Percentiles rank a stretch among this genome's conserved stretches.
phyloP scores from a whole-genome alignment of 1,284 basidiomycete genomes.

The Puccinia hordei region DNA sequence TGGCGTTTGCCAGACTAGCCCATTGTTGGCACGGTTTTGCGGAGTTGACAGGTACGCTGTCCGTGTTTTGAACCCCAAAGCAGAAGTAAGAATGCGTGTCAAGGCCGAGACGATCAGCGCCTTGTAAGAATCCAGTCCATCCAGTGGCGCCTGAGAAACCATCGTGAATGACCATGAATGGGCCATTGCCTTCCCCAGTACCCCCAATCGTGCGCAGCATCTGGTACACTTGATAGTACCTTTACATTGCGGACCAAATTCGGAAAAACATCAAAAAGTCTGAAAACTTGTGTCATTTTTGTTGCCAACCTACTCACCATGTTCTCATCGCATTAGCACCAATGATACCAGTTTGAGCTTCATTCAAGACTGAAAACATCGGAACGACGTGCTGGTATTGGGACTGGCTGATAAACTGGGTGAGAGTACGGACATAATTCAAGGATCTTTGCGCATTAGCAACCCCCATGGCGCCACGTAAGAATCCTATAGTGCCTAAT shows the following conservation, averaged over 20 bases:
- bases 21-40: conserved; percentile 55
- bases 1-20: conserved; percentile 55
- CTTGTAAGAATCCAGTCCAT: conserved; percentile 70
- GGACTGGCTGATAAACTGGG: conserved; percentile 58
- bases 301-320: conserved; percentile 15
- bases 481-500: conserved; percentile 59
- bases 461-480: conserved; percentile 71
- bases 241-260: conserved; percentile 58
- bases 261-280: conserved; percentile 40
- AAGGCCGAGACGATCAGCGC: conserved; percentile 69
- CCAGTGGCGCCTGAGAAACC: conserved; percentile 73
- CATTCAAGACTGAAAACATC: conserved; percentile 56
- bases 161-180: conserved; percentile 75
- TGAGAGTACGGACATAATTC: conserved; percentile 57
- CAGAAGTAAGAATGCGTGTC: conserved; percentile 67
- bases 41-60: conserved; percentile 51
- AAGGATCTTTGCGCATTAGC: conserved; percentile 58
- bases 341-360: conserved; percentile 53
- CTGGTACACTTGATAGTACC: conserved; percentile 76
- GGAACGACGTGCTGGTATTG: conserved; percentile 56
- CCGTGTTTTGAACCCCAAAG: conserved; percentile 52
- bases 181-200: conserved; percentile 75
- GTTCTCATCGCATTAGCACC: conserved; percentile 48
- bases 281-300: too few species aligned
- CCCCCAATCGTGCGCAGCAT: conserved; percentile 76